A percentile compares a stretch with the other conserved stretches of the same genome.
Evolutionary conservation across 371 early-diverging fungal species (phyloP).

Genomic region (Basidiobolus meristosporus): DNA sequence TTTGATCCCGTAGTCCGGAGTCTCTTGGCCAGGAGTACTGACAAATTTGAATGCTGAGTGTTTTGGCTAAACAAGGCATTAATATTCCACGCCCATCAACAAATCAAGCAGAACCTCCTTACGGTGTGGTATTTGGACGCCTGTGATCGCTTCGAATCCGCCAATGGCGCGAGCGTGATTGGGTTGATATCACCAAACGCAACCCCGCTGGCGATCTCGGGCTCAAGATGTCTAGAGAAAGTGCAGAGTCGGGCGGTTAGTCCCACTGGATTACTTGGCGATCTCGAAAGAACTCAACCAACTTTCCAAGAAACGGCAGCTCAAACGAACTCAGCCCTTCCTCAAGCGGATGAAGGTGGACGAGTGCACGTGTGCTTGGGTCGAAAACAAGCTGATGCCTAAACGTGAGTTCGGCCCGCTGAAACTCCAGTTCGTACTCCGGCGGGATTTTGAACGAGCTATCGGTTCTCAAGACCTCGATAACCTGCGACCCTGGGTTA

Average conservation of each 20-base stretch:
- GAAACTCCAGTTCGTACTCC: slow-evolving; percentile 37
- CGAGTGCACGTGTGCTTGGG: slow-evolving; percentile 16
- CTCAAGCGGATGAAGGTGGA: slow-evolving; percentile 32
- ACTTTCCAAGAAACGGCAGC: slow-evolving; percentile 3
- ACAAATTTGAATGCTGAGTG: no score
- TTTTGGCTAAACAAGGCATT: no score
- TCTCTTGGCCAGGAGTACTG: no score
- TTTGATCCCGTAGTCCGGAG: no score
- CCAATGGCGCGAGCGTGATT: slow-evolving; percentile 14
- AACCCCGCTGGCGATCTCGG: slow-evolving; percentile 18
- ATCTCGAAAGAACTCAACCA: no score
- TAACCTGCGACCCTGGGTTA: slow-evolving; percentile 2
- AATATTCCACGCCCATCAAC: no score
- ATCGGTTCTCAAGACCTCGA: slow-evolving; percentile 11
- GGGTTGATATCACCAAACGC: slow-evolving; percentile 35
- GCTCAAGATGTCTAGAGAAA: slow-evolving; percentile 10
- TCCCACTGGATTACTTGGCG: no score
- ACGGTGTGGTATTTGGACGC: no score
- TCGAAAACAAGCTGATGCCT: slow-evolving; percentile 68
- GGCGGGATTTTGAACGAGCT: slow-evolving; percentile 12
- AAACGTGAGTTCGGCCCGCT: slow-evolving; percentile 61
- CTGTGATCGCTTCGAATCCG: no score
- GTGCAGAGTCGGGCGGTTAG: no score
- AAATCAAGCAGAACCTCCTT: no score
- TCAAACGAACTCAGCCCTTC: slow-evolving; percentile 5